A percentile compares a stretch with the other conserved stretches of the same genome.
Conservation (phyloP, 495 filamentous ascomycete species). For the Hypoxylon fragiforme region DNA sequence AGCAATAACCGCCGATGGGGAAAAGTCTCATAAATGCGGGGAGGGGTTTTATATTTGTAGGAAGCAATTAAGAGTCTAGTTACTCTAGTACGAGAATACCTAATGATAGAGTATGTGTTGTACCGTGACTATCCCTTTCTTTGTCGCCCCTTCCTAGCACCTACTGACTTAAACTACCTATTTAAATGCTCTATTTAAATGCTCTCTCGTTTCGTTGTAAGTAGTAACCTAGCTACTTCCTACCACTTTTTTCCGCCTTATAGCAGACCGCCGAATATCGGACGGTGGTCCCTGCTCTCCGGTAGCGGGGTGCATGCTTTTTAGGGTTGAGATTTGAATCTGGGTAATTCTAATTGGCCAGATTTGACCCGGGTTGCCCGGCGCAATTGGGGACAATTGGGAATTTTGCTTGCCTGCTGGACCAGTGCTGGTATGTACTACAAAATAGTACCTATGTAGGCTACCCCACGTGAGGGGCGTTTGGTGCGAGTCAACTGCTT, state of each 20-base stretch:
- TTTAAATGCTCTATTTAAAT: too few relatives aligned
- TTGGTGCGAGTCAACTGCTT: slow-evolving; percentile 29
- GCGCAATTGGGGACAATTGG: slow-evolving; percentile 17
- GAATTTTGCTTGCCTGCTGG: too few relatives aligned
- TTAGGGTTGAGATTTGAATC: slow-evolving; percentile 31
- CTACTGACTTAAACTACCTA: too few relatives aligned
- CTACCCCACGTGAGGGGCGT: slow-evolving; percentile 35
- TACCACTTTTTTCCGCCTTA: slow-evolving; percentile 10
- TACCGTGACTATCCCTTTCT: not conserved
- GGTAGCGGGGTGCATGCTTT: slow-evolving; percentile 31
- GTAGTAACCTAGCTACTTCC: too few relatives aligned
- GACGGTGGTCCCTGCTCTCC: slow-evolving; percentile 26
- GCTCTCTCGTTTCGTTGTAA: too few relatives aligned
- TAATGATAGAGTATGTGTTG: too few relatives aligned
- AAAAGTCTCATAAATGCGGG: slow-evolving; percentile 24
- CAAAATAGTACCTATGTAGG: not conserved
- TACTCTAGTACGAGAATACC: too few relatives aligned
- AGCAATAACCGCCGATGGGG: slow-evolving; percentile 10
- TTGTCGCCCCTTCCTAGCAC: slow-evolving; percentile 1
- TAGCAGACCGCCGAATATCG: slow-evolving; percentile 25
- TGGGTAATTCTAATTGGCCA: slow-evolving; percentile 15
- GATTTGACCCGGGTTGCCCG: slow-evolving; percentile 8
- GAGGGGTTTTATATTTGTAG: slow-evolving; percentile 27
- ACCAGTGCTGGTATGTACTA: too few relatives aligned
- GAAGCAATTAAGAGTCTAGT: too few relatives aligned